Evolutionary conservation across 2,329 filamentous ascomycete genomes (phyloP), one percentile per base, ranked within the genome.

Genomic region (Clarireedia sp.): DNA sequence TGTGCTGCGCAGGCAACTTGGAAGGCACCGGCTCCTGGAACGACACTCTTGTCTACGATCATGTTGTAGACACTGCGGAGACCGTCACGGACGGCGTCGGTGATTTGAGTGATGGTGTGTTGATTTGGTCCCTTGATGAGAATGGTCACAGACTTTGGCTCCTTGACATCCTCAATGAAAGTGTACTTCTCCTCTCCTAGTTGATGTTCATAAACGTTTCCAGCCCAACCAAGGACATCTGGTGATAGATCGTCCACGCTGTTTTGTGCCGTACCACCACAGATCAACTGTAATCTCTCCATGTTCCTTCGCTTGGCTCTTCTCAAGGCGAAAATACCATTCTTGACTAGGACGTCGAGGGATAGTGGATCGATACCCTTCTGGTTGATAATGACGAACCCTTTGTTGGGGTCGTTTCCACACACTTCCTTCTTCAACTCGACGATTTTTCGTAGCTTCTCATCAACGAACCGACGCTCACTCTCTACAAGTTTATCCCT

Each of bases 151-250:
- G 92, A 96, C 78, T 99, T 99, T 60, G 94, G 89, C 59, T 97
- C 90, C 79, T 96, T 97, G 67, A 99, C 94, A 66, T 99, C 94
- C 74, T 99, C 94, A 59, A 99, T 81, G 70, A 99, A 99, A 5
- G 94, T 99, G 76, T 89, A 99, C 78, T 99, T 99, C 78, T 99
- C 94, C 78, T 99, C 94, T 60, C 94, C 94, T 9, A 99, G 80
- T 64, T 92, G 89, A 73, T 99, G 92, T 77, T 99, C 94, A 71
- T 99, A 97, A 56, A 99, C 94, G 48, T 89, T 81, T 53, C 94
- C 94, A 51, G 94, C 94, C 91, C 92, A 99, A 60, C 94, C 94
- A 53, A 99, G 85, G 58, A 92, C 79, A 47, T 95, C 90, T 2
- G 90, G 87, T 3, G 85, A 83, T 59, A 99, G 75, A 67, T 97